phyloP scores from a whole-genome alignment of 2,329 filamentous ascomycete genomes.

The Magnaporthales sp. region DNA sequence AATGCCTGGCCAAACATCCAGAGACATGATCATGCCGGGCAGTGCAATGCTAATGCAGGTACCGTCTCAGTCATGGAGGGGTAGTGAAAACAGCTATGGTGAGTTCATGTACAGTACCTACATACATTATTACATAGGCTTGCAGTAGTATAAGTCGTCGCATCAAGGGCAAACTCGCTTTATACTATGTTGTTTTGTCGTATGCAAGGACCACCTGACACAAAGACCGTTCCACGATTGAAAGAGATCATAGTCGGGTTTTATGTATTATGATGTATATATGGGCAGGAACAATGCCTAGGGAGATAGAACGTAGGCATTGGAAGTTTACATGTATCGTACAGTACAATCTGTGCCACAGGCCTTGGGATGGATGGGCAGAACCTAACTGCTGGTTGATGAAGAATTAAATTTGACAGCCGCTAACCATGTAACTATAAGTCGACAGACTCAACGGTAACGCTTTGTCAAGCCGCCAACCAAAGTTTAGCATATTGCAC shows the following conservation, averaged over 20 bases:
- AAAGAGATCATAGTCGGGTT: background rate
- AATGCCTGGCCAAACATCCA: background rate
- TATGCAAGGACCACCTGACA: constrained; percentile 2
- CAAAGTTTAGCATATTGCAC: background rate
- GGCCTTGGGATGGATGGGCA: too few relatives aligned
- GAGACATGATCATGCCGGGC: background rate
- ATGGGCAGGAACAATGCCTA: background rate
- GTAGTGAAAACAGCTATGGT: background rate
- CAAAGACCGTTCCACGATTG: background rate
- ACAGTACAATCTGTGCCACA: background rate
- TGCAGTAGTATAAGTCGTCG: background rate
- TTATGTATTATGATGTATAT: background rate
- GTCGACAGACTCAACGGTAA: background rate
- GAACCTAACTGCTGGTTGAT: too few relatives aligned
- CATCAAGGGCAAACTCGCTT: background rate
- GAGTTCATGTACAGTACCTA: background rate
- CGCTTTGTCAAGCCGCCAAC: background rate
- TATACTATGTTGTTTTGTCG: background rate
- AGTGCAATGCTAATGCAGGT: constrained; percentile 1
- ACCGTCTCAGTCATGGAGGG: background rate
- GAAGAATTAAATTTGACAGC: background rate
- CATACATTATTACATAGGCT: background rate
- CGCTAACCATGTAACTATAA: background rate
- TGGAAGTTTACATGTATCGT: too few relatives aligned
- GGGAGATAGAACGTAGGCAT: too few relatives aligned